Evolutionary conservation across 768 basidiomycete species (phyloP), one percentile per base, ranked within the genome.

Genomic region (Leccinum aurantiacum): DNA sequence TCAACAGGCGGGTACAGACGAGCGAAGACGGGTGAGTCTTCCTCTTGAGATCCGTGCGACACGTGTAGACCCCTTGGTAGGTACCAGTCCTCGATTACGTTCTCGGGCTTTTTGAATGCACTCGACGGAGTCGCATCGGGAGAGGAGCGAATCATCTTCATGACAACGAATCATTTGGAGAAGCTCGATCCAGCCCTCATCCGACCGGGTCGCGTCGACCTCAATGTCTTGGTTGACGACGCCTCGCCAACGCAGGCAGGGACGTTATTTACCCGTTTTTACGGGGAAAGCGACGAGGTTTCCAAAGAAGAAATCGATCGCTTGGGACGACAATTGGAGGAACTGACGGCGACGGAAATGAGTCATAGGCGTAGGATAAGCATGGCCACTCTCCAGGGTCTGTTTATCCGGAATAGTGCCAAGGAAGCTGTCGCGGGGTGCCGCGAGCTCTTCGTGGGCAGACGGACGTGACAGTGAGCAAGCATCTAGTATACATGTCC

Each of bases 161-260:
- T 99, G 88, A 99, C 97, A 0, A 98, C 97, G n/a, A 99, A 99
- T 74, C 97, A 98, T 67, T 72, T 91, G 56, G 86, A 91, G 60
- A 82, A 81, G 62, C 84, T 99, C 37, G 97, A 99, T 75, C 89
- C 93, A 6, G 97, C 96, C 0, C 84, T 99, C 50, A 93, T 98
- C 69, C 87, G 97, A 54, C 96, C 97, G 1, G 97, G 97, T 17
- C 85, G 97, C 10, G 95, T 99, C 47, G 97, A 99, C 73, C 73
- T 98, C 50, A 81, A 85, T 27, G 84, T 91, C 64, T 75, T 90
- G 38, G 83, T 99, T 53, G 94, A 89, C 73, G 92, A 99, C 66
- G 93, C 97, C 5, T 87, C 84, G 25, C 85, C 94, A 0, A 75
- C 78, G 54, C 97, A 99, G 74, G 92, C 91, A 15, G 78, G 78